These are phyloP conservation scores for Parmales sp. DNA, from an alignment of 108 stramenopile genomes.

Conservation along the genomic window DNA sequence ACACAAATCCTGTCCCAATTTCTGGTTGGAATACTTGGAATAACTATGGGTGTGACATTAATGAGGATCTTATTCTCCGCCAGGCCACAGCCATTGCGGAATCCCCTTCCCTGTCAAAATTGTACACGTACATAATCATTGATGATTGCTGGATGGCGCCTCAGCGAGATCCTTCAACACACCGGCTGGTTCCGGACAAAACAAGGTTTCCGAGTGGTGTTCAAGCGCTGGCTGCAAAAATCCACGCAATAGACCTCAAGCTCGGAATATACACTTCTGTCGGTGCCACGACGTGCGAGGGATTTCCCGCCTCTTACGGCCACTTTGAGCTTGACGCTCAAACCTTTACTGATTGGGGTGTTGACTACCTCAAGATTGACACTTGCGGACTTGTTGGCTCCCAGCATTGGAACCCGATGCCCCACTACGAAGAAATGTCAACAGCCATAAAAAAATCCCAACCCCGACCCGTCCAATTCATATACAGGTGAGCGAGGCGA, in stretches of 20 bases:
- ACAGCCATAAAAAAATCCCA: background rate
- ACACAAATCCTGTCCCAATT: too few species aligned
- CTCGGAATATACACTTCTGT: slow-evolving; percentile 23
- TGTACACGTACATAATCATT: slow-evolving; percentile 21
- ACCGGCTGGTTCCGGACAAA: background rate
- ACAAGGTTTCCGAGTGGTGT: slow-evolving; percentile 18
- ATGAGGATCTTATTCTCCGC: background rate
- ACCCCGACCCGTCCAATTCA: background rate
- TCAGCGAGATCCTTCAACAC: background rate
- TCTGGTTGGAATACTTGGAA: background rate
- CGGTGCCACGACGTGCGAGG: slow-evolving; percentile 20
- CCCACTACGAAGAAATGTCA: background rate
- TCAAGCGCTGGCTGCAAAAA: slow-evolving; percentile 14
- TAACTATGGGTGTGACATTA: background rate
- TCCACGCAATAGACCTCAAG: slow-evolving; percentile 20
- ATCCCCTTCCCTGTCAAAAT: slow-evolving; percentile 1
- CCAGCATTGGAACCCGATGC: background rate
- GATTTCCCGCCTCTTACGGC: slow-evolving; percentile 14
- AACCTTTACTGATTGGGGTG: slow-evolving; percentile 21
- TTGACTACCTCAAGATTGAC: slow-evolving; percentile 22
- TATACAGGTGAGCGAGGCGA: too few species aligned
- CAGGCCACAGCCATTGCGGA: background rate
- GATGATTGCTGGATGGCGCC: slow-evolving; percentile 25
- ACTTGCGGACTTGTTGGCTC: background rate
- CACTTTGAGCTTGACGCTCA: slow-evolving; percentile 15